Conservation (phyloP, 306 rosid genomes). For the Senna tora region DNA sequence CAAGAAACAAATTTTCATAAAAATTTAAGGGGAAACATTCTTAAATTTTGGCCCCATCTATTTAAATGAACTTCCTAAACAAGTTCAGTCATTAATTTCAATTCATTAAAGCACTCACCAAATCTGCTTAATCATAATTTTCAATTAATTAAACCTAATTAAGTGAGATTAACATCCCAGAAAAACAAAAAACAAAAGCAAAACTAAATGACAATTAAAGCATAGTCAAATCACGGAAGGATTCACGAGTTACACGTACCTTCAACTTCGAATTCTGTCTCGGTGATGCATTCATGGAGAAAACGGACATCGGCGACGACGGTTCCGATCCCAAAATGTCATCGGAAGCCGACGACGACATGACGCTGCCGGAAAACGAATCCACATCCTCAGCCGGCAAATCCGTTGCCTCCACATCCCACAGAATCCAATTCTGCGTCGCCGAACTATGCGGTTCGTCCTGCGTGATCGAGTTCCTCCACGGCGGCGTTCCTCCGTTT, state of each 20-base stretch:
- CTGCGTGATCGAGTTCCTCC: slow-evolving; percentile 86
- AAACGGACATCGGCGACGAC: slow-evolving; percentile 44
- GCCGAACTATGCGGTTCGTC: slow-evolving; percentile 56
- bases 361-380: slow-evolving; percentile 30
- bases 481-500: slow-evolving; percentile 84
- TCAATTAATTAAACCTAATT: too few relatives aligned
- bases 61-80: too few relatives aligned
- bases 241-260: not conserved
- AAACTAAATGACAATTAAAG: too few relatives aligned
- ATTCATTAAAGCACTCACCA: too few relatives aligned
- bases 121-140: too few relatives aligned
- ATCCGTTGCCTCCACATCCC: slow-evolving; percentile 56
- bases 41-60: too few relatives aligned
- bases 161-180: too few relatives aligned
- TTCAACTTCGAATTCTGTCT: slow-evolving; percentile 1
- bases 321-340: slow-evolving; percentile 42
- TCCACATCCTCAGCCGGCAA: slow-evolving; percentile 18
- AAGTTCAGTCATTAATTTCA: too few relatives aligned
- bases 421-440: slow-evolving; percentile 68
- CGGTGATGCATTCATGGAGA: slow-evolving; percentile 10
- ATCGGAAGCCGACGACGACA: slow-evolving; percentile 50
- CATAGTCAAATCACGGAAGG: too few relatives aligned
- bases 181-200: too few relatives aligned
- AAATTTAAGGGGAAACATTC: too few relatives aligned
- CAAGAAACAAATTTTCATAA: too few relatives aligned